Evolutionary conservation across 2,329 filamentous ascomycete species (phyloP), one percentile per base, ranked within the genome.

Genomic region (Dothidotthia symphoricarpi): DNA sequence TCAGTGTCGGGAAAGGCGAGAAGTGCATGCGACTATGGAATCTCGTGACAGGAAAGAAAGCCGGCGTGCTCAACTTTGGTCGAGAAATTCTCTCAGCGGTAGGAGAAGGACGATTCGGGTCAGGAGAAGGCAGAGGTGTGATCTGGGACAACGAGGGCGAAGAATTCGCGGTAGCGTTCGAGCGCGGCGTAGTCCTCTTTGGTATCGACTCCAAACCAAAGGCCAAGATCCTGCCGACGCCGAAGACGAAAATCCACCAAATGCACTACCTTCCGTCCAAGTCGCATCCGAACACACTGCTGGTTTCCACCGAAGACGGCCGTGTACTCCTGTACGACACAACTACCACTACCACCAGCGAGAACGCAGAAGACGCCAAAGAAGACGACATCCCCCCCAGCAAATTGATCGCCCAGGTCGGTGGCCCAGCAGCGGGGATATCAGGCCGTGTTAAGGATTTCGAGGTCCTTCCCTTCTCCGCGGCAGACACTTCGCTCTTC

Each of bases 1-100:
- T 98, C 43, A 94, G 82, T 54, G 89, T 97, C 7, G 85, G 88
- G 52, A 88, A 85, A 57, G 89, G 89, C 49, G 93, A 98, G 71
- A 83, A 82, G 49, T 88, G 84, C 59, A 94, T 98, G 86, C 76
- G 93, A 49, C 68, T 97, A 49, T 98, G 93, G 93, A 97, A 98
- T 61, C 67, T 98, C 48, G 89, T 97, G 50, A 97, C 91, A 3
- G 93, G 90, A 12, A 95, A 91, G 72, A 96, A 95, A 71, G 90
- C 90, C 1, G 88, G 90, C 19, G 90, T 95, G 35, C 71, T 98
- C 53, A 93, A 87, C 63, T 97, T 97, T 64, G 79, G 78, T 49
- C 76, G 79, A 40, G 79, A 83, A 0, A 76, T 93, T 56, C 73
- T 97, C 35, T 74, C 79, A 29, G 81, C 86, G 53, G 79, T 86